phyloP scores from a whole-genome alignment of 2,329 filamentous ascomycete genomes.

The Pseudogymnoascus sp. region DNA sequence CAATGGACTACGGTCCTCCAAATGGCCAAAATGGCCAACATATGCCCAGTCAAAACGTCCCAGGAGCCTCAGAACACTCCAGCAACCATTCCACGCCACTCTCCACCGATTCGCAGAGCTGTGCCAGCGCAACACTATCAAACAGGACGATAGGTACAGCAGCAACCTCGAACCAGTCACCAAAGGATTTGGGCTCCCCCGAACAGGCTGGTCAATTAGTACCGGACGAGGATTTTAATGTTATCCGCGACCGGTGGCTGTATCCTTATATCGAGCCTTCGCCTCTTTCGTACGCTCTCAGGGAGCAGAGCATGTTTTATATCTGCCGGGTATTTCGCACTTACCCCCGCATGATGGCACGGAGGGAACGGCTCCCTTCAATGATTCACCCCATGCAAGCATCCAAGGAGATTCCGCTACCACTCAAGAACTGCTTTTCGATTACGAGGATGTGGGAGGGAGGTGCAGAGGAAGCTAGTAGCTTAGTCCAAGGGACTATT shows the following conservation, averaged over 20 bases:
- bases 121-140: neutral
- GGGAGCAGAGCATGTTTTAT: constrained; percentile 28
- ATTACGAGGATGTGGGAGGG: constrained; percentile 33
- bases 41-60: neutral
- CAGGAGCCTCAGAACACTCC: neutral
- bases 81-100: neutral
- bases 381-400: constrained; percentile 29
- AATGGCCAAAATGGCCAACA: neutral
- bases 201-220: neutral
- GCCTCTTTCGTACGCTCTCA: constrained; percentile 11
- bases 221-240: neutral
- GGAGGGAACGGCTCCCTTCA: constrained; percentile 32
- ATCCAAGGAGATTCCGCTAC: constrained; percentile 18
- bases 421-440: constrained; percentile 31
- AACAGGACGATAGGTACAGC: neutral
- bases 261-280: constrained; percentile 1
- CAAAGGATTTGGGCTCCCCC: neutral
- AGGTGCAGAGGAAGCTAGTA: constrained; percentile 25
- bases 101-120: neutral
- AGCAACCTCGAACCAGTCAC: constrained; percentile 9
- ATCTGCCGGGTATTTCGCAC: constrained; percentile 31
- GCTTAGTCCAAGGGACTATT: constrained; percentile 29
- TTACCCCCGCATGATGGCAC: constrained; percentile 34
- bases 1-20: neutral
- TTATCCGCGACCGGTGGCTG: constrained; percentile 1